Base-by-base conservation (phyloP, 805 yeast genomes). In the Suhomyces emberorum region DNA sequence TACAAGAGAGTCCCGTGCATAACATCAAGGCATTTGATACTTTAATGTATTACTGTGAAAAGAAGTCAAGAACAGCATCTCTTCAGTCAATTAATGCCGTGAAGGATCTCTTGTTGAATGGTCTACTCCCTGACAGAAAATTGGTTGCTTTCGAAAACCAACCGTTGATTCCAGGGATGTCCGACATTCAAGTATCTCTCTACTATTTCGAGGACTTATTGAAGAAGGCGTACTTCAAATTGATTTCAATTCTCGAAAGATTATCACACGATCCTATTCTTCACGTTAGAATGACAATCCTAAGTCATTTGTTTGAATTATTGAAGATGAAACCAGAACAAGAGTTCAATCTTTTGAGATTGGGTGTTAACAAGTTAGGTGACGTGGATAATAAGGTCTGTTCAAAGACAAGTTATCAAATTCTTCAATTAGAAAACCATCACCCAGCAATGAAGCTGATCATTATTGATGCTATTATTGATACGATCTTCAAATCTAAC, bases 361-460 rank as follows among this genome's bases (percentile, higher is more conserved):
- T 93, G 36, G 96, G 95, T 35, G 93, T 88, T 30, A 93, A 93
- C 60, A 93, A 93, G 58, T 70, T 93, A 24, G 98, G 98, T 63
- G 98, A 93, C 57, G 75, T 76, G 29, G 96, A 91, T 44, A 83
- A 86, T 44, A 88, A 88, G 56, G 96, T 93, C 4, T 78, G 95
- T 1, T 84, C 98, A 1, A 86, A 86, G 54, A 78, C 95, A 1
- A 88, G 97, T 4, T 87, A 77, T 58, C 80, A 82, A 45, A 65
- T 93, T 30, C 70, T 89, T 45, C 82, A 83, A 50, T 63, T 88
- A 28, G 85, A 93, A 58, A 95, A 87, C 59, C 83, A 81, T 3
- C 98, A 93, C 59, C 98, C 98, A 14, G 93, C 93, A 33, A 93
- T 93, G 98, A 91, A 88, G 60, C 65, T 76, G 35, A 78, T 91